These are phyloP conservation scores for Stylosanthes scabra DNA, from an alignment of 331 rosid species.

Conservation along the genomic window DNA sequence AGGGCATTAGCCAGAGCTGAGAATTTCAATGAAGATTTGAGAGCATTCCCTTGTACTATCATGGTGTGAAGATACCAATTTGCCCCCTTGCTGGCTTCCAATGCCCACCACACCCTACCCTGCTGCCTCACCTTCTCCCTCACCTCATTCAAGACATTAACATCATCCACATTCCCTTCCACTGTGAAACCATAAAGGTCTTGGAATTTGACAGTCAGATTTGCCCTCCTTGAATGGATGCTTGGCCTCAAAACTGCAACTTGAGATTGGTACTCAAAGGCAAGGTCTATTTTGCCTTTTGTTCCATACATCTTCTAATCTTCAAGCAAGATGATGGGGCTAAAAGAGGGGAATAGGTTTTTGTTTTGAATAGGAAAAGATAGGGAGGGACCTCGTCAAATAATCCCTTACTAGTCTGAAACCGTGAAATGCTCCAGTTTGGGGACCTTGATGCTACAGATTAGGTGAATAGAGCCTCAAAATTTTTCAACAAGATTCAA, in stretches of 20 bases:
- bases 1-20: constrained; percentile 82
- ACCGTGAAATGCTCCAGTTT: constrained; percentile 61
- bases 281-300: constrained; percentile 79
- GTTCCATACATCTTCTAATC: constrained; percentile 72
- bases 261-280: constrained; percentile 87
- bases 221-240: constrained; percentile 90
- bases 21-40: constrained; percentile 81
- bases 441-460: constrained; percentile 39
- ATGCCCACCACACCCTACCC: constrained; percentile 97
- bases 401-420: constrained; percentile 47
- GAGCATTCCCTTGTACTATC: constrained; percentile 77
- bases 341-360: not conserved
- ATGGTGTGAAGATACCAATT: constrained; percentile 91
- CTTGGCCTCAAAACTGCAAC: constrained; percentile 87
- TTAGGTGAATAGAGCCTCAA: constrained; percentile 36
- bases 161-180: constrained; percentile 99
- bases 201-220: constrained; percentile 93
- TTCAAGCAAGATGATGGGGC: constrained; percentile 50
- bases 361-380: constrained; percentile 42
- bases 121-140: constrained; percentile 97
- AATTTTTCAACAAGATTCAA: constrained; percentile 41
- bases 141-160: constrained; percentile 94
- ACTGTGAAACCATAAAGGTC: constrained; percentile 95
- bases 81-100: constrained; percentile 96
- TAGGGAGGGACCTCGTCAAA: constrained; percentile 53